These are phyloP conservation scores for Solanum dulcamara DNA, from an alignment of 257 asterid species.

Conservation along the genomic window DNA sequence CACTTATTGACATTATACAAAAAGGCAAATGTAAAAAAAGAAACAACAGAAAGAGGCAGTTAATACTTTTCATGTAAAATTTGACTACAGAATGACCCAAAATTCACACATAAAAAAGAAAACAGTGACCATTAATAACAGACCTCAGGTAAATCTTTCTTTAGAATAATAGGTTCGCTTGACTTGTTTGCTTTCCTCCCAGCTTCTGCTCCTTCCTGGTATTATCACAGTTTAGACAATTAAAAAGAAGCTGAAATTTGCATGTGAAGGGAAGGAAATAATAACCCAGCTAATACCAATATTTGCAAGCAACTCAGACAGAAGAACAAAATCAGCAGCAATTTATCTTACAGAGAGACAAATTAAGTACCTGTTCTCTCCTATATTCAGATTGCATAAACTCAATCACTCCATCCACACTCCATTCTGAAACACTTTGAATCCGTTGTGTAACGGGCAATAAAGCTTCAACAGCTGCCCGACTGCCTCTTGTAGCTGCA, in stretches of 20 bases:
- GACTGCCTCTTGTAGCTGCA: constrained; percentile 68
- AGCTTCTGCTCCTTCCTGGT: constrained; percentile 40
- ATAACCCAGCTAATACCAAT: neutral
- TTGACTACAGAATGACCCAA: neutral
- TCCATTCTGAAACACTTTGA: constrained; percentile 51
- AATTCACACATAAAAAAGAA: neutral
- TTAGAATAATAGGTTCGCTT: constrained; percentile 23
- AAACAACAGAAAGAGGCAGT: neutral
- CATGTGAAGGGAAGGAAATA: neutral
- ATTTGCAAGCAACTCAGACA: neutral
- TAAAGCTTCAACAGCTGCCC: constrained; percentile 64
- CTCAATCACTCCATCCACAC: constrained; percentile 59
- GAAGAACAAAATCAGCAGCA: neutral
- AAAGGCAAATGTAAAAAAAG: neutral
- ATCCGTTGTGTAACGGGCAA: constrained; percentile 45
- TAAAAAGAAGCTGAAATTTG: neutral
- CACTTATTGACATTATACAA: neutral
- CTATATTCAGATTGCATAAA: constrained; percentile 45
- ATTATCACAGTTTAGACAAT: neutral
- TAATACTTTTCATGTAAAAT: neutral
- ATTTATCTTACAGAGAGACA: neutral
- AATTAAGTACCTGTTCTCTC: constrained; percentile 33
- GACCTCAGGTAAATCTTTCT: constrained; percentile 63
- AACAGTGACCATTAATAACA: constrained; percentile 1
- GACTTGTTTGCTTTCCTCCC: constrained; percentile 23